These are phyloP conservation scores for Backusella liffmaniae DNA, from an alignment of 192 early-diverging fungal species.

Conservation along the genomic window DNA sequence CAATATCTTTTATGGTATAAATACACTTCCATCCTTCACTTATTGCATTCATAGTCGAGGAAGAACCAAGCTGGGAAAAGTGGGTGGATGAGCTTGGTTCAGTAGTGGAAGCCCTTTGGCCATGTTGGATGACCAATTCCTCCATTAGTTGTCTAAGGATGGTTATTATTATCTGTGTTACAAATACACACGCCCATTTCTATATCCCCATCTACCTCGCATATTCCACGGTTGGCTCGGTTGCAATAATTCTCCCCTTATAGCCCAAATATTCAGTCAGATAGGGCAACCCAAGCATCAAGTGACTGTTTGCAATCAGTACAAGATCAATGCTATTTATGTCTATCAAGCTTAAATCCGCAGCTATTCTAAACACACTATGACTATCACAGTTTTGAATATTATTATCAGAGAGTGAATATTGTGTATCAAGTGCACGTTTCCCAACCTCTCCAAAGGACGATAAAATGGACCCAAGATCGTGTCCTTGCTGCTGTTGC, in stretches of 20 bases:
- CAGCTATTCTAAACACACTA: slow-evolving; percentile 31
- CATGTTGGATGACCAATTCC: slow-evolving; percentile 57
- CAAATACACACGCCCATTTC: not conserved
- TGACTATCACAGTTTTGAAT: slow-evolving; percentile 12
- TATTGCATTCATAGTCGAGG: not conserved
- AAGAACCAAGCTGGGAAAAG: slow-evolving; percentile 8
- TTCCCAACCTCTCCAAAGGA: slow-evolving; percentile 15
- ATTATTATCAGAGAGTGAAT: not conserved
- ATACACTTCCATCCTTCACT: slow-evolving; percentile 40
- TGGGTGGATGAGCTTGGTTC: not conserved
- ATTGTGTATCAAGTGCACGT: slow-evolving; percentile 9
- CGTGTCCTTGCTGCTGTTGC: not conserved
- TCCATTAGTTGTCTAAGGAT: slow-evolving; percentile 54
- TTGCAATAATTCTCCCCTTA: slow-evolving; percentile 72
- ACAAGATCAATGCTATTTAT: slow-evolving; percentile 72
- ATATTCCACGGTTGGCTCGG: slow-evolving; percentile 79
- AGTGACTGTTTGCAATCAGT: slow-evolving; percentile 71
- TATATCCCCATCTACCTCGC: slow-evolving; percentile 46
- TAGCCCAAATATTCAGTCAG: slow-evolving; percentile 82
- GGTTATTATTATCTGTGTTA: not conserved
- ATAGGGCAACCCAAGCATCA: slow-evolving; percentile 77
- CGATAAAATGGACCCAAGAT: slow-evolving; percentile 2
- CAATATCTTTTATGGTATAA: slow-evolving; percentile 56
- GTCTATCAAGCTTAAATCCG: slow-evolving; percentile 58
- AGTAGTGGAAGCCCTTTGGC: slow-evolving; percentile 16